Conservation (phyloP, 1,284 basidiomycete species). For the Schizophyllum amplum region DNA sequence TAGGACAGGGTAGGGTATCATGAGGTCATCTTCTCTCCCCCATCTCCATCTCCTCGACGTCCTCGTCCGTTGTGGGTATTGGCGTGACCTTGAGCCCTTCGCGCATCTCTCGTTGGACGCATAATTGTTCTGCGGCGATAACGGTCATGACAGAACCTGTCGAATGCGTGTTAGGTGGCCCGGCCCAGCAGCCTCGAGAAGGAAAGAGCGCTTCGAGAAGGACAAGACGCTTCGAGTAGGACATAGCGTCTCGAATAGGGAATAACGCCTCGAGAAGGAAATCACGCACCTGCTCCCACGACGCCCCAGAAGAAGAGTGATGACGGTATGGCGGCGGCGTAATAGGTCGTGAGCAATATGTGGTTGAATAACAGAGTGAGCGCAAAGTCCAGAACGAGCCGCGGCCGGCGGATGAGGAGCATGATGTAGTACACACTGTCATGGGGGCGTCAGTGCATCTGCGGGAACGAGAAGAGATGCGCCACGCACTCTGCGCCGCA, state of each 20-base stretch:
- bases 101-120: constrained; percentile 88
- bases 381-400: constrained; percentile 91
- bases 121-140: constrained; percentile 83
- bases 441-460: constrained; percentile 10
- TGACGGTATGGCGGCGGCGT: constrained; percentile 79
- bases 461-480: constrained; percentile 3
- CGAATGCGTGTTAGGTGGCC: too few relatives aligned
- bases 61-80: constrained; percentile 27
- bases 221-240: too few relatives aligned
- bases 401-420: constrained; percentile 81
- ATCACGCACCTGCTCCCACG: constrained; percentile 38
- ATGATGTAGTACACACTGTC: constrained; percentile 83
- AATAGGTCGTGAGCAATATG: constrained; percentile 87
- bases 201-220: background rate
- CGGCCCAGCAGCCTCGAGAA: background rate
- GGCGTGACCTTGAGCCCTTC: constrained; percentile 66
- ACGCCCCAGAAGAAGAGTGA: constrained; percentile 87
- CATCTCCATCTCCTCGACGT: constrained; percentile 51
- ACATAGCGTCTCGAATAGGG: too few relatives aligned
- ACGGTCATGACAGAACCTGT: constrained; percentile 62
- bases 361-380: constrained; percentile 88
- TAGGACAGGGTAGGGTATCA: too few relatives aligned
- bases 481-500: constrained; percentile 65
- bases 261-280: background rate
- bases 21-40: constrained; percentile 19